A percentile compares a stretch with the other conserved stretches of the same genome.
Evolutionary conservation across 306 rosid genomes (phyloP).

Genomic region (Pyrus communis): DNA sequence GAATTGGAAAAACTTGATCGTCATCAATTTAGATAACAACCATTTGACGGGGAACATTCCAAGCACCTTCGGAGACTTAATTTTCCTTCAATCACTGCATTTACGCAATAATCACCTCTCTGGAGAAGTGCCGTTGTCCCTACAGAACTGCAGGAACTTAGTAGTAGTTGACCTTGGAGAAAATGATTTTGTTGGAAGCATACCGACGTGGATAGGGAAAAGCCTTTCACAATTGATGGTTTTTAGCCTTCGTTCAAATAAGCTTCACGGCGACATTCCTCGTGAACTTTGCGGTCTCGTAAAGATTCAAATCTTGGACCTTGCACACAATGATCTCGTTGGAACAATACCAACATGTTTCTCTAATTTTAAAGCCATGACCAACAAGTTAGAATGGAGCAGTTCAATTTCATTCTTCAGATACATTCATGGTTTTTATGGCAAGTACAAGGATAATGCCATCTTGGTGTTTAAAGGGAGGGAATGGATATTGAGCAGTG

Average conservation of each 20-base stretch:
- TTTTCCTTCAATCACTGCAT: not conserved
- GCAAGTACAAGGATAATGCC: not conserved
- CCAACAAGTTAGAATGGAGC: not conserved
- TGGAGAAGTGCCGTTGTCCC: slow-evolving; percentile 4
- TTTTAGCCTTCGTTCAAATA: slow-evolving; percentile 7
- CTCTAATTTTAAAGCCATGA: not conserved
- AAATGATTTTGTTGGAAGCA: slow-evolving; percentile 4
- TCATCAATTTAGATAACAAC: not conserved
- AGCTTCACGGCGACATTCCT: not conserved
- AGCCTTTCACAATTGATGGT: not conserved
- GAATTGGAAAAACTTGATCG: not conserved
- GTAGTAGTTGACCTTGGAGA: not conserved
- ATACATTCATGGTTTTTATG: too few relatives aligned
- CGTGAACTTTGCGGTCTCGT: not conserved
- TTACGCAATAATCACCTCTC: slow-evolving; percentile 9
- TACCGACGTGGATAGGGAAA: slow-evolving; percentile 3
- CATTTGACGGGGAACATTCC: slow-evolving; percentile 13
- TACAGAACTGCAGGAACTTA: not conserved
- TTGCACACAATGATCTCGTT: slow-evolving; percentile 19
- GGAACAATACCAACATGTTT: slow-evolving; percentile 34
- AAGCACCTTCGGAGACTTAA: slow-evolving; percentile 2
- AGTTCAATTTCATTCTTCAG: not conserved
- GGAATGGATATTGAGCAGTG: not conserved
- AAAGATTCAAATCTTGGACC: slow-evolving; percentile 3
- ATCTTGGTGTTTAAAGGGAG: not conserved